Conservation (phyloP, 140 eudicot species). For the Bidens hawaiensis region DNA sequence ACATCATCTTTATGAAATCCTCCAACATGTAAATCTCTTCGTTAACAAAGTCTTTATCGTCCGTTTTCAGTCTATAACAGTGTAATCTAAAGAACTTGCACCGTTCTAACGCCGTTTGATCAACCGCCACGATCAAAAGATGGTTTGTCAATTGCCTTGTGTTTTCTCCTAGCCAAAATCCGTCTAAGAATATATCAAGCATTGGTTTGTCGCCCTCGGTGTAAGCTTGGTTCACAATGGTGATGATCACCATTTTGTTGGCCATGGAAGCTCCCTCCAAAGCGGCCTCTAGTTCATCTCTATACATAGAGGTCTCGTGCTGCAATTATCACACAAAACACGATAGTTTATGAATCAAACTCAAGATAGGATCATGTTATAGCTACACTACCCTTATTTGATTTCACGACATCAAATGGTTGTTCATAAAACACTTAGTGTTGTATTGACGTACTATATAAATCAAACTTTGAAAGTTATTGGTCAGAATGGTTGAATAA, state of each 20-base stretch:
- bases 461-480: too few species aligned
- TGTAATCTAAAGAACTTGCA: conserved; percentile 58
- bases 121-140: conserved; percentile 69
- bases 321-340: conserved; percentile 22
- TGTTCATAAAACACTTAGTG: too few species aligned
- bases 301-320: conserved; percentile 10
- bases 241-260: conserved; percentile 59
- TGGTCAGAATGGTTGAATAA: too few species aligned
- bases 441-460: too few species aligned
- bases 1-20: conserved; percentile 85
- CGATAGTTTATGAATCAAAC: not conserved
- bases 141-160: conserved; percentile 48
- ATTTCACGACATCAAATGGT: too few species aligned
- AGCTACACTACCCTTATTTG: too few species aligned
- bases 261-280: conserved; percentile 52
- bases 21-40: conserved; percentile 69
- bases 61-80: conserved; percentile 50
- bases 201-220: conserved; percentile 55
- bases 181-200: conserved; percentile 75
- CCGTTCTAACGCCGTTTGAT: conserved; percentile 61
- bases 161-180: conserved; percentile 81
- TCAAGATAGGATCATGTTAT: too few species aligned
- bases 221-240: conserved; percentile 77
- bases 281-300: conserved; percentile 45
- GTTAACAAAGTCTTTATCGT: conserved; percentile 38